phyloP scores from a whole-genome alignment of 208 protist genomes.

The Naegleria gruberi region DNA sequence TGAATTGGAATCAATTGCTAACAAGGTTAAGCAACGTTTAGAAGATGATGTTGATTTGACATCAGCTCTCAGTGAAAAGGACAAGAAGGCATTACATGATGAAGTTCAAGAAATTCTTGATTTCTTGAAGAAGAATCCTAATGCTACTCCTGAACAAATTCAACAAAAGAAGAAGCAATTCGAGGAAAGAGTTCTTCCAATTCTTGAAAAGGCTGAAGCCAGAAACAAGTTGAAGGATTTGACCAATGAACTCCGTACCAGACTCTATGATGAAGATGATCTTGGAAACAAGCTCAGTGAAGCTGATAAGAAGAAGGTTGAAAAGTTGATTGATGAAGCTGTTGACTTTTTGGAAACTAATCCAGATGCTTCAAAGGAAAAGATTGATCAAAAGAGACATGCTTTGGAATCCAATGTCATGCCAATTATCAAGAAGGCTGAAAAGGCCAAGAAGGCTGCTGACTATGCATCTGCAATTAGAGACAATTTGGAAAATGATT shows the following conservation, averaged over 20 bases:
- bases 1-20: not conserved
- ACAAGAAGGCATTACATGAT: conserved; percentile 68
- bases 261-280: not conserved
- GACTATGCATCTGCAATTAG: conserved; percentile 2
- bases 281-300: not conserved
- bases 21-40: not conserved
- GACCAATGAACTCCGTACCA: not conserved
- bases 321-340: not conserved
- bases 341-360: not conserved
- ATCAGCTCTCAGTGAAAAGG: conserved; percentile 50
- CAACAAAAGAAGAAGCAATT: conserved; percentile 73
- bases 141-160: conserved; percentile 83
- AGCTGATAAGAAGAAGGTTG: not conserved
- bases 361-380: not conserved
- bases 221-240: conserved; percentile 7
- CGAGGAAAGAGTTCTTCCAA: conserved; percentile 75
- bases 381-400: not conserved
- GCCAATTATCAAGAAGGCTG: not conserved
- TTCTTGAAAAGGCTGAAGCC: not conserved
- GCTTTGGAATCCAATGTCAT: not conserved
- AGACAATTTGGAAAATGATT: not conserved
- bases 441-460: not conserved
- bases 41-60: not conserved
- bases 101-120: conserved; percentile 75
- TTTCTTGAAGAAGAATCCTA: conserved; percentile 87